phyloP scores from a whole-genome alignment of 2,329 filamentous ascomycete genomes.

The Aspergillus floridensis region DNA sequence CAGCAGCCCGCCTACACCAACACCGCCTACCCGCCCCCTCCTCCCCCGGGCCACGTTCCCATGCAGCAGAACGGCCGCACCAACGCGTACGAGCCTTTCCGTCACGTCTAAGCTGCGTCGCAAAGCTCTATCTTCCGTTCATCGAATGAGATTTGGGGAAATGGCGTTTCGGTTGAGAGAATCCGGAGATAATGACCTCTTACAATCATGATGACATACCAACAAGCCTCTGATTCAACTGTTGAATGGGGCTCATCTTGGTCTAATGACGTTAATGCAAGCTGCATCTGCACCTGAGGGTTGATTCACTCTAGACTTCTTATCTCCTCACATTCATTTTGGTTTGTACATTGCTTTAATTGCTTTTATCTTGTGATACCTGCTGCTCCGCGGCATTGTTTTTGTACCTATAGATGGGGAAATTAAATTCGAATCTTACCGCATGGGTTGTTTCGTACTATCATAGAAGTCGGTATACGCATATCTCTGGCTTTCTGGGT shows the following conservation, averaged over 20 bases:
- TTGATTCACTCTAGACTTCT: background rate
- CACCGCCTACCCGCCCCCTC: slow-evolving; percentile 31
- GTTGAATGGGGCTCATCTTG: background rate
- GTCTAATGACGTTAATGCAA: slow-evolving; percentile 2
- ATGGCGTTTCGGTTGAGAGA: background rate
- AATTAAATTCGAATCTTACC: background rate
- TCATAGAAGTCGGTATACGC: too few species aligned
- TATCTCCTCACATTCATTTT: background rate
- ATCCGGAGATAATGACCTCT: background rate
- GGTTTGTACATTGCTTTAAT: background rate
- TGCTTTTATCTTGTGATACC: background rate
- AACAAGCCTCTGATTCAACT: background rate
- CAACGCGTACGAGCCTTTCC: slow-evolving; percentile 39
- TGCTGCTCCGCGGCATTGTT: background rate
- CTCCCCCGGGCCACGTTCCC: slow-evolving; percentile 15
- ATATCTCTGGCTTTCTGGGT: too few species aligned
- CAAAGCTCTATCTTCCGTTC: background rate
- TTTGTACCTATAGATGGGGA: background rate
- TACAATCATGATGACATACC: background rate
- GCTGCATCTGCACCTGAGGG: background rate
- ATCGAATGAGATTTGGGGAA: background rate
- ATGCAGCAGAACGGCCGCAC: slow-evolving; percentile 27
- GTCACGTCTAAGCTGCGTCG: slow-evolving; percentile 30
- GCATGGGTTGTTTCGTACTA: background rate
- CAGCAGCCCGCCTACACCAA: slow-evolving; percentile 21